Percentiles rank a stretch among this genome's conserved stretches.
Conservation (phyloP, 116 monocot species). For the Zostera marina region DNA sequence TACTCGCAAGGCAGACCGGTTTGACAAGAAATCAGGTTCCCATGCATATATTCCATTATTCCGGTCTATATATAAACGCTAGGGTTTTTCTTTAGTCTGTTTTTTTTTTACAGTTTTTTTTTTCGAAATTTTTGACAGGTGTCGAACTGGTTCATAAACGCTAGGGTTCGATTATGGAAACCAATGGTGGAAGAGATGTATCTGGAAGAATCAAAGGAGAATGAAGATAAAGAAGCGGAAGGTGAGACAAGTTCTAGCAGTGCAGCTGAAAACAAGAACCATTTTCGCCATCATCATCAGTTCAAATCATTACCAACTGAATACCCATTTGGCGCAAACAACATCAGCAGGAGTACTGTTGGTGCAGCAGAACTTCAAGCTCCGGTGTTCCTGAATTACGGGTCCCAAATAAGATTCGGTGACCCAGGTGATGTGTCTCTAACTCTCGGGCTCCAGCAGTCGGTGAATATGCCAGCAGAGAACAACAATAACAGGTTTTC, state of each 20-base stretch:
- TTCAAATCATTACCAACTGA: slow-evolving; percentile 5
- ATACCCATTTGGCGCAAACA: slow-evolving; percentile 4
- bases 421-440: slow-evolving; percentile 58
- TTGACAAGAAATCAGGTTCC: slow-evolving; percentile 58
- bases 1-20: slow-evolving; percentile 52
- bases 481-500: slow-evolving; percentile 20
- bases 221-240: slow-evolving; percentile 4
- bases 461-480: slow-evolving; percentile 16
- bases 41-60: slow-evolving; percentile 2
- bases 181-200: slow-evolving; percentile 80
- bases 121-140: too few relatives aligned
- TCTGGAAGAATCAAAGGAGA: slow-evolving; percentile 34
- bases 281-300: slow-evolving; percentile 2
- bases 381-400: slow-evolving; percentile 1
- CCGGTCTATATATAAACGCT: too few relatives aligned
- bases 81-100: too few relatives aligned
- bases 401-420: slow-evolving; percentile 17
- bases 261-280: slow-evolving; percentile 2
- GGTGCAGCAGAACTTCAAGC: slow-evolving; percentile 9
- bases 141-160: slow-evolving; percentile 72
- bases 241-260: neutral
- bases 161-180: slow-evolving; percentile 59
- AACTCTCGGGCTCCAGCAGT: slow-evolving; percentile 58
- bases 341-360: slow-evolving; percentile 8
- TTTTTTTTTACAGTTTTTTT: too few relatives aligned